phyloP scores from a whole-genome alignment of 176 grass and related monocot genomes.

The Carex kokanica region DNA sequence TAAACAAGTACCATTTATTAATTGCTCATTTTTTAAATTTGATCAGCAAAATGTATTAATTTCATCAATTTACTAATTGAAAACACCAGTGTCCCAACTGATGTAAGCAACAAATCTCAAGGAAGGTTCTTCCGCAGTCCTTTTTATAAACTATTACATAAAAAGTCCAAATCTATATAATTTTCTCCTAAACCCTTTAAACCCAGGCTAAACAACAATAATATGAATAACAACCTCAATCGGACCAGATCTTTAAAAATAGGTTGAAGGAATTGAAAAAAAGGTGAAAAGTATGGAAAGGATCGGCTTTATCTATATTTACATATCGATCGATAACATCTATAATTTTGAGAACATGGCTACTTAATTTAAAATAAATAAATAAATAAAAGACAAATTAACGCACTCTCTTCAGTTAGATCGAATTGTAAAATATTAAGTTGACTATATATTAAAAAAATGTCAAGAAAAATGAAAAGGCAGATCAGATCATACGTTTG shows the following conservation, averaged over 20 bases:
- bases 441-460: background rate
- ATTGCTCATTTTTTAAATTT: background rate
- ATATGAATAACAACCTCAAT: constrained; percentile 14
- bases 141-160: background rate
- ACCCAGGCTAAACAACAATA: background rate
- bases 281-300: background rate
- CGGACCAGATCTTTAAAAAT: constrained; percentile 40
- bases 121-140: background rate
- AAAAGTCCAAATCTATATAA: constrained; percentile 3
- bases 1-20: background rate
- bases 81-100: constrained; percentile 22
- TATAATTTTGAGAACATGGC: background rate
- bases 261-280: constrained; percentile 10
- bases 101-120: background rate
- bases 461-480: background rate
- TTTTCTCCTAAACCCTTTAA: background rate
- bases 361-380: background rate
- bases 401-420: background rate
- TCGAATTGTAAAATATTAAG: background rate
- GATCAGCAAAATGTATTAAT: background rate
- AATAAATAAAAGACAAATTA: background rate
- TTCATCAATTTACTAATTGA: constrained; percentile 20
- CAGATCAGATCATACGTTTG: constrained; percentile 51
- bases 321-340: background rate
- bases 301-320: background rate